Evolutionary conservation across 2,329 filamentous ascomycete genomes (phyloP).

Genomic region (Exophiala oligosperma): DNA sequence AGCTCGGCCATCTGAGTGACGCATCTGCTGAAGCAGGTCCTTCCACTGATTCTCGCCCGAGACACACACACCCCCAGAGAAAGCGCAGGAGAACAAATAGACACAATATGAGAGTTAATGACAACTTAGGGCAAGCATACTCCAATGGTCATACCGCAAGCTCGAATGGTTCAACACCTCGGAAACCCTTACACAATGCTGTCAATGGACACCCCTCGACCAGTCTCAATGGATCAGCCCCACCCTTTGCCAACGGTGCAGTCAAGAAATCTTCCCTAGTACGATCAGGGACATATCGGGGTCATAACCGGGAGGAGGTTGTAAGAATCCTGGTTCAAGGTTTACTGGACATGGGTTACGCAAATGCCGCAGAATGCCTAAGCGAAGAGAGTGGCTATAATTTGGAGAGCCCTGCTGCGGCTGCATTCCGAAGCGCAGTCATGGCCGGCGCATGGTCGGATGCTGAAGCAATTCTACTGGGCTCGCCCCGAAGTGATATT

Average conservation of each 20-base stretch:
- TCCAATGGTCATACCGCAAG: constrained; percentile 58
- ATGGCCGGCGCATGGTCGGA: constrained; percentile 77
- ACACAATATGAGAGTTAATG: constrained; percentile 64
- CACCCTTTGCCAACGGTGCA: constrained; percentile 42
- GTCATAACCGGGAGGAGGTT: constrained; percentile 89
- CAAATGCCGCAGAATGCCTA: constrained; percentile 70
- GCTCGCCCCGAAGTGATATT: constrained; percentile 43
- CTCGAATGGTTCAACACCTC: constrained; percentile 57
- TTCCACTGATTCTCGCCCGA: constrained; percentile 30
- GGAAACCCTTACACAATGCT: constrained; percentile 49
- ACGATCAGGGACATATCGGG: constrained; percentile 62
- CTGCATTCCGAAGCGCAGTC: constrained; percentile 80
- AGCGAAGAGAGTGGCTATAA: constrained; percentile 82
- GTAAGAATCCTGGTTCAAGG: constrained; percentile 91
- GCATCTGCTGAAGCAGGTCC: constrained; percentile 30
- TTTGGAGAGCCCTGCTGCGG: constrained; percentile 81
- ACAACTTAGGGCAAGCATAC: constrained; percentile 47
- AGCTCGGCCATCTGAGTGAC: constrained; percentile 22
- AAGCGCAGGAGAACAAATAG: constrained; percentile 61
- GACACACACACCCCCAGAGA: constrained; percentile 40
- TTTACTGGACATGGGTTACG: constrained; percentile 83
- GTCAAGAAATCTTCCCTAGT: constrained; percentile 33
- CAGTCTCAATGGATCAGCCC: constrained; percentile 38
- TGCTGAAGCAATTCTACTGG: constrained; percentile 79
- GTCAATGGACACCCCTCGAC: constrained; percentile 57